Evolutionary conservation across 2,329 filamentous ascomycete genomes (phyloP), one percentile per base, ranked within the genome.

Genomic region (Fusarium armeniacum): DNA sequence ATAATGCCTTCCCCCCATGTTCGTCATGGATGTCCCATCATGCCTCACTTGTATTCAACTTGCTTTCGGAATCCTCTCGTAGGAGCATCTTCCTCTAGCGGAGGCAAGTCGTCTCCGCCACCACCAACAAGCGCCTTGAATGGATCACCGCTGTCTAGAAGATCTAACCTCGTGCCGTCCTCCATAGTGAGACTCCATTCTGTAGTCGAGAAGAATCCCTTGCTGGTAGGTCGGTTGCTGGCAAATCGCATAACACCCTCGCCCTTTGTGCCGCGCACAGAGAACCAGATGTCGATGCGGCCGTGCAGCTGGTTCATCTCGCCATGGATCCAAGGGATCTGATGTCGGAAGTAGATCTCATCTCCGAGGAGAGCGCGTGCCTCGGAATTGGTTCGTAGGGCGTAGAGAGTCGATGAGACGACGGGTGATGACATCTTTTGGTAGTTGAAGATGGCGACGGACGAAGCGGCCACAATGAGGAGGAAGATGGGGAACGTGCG

Each of bases 401-500:
- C 92, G 84, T 98, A 99, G 30, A 99, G 87, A 6, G 94, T 96
- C 58, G 92, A 93, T 58, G 89, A 89, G n/a, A 98, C 92, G 32
- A 95, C 88, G 57, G 92, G 92, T 28, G 90, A 93, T n/a, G 92
- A 93, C 60, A 90, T 89, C 81, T 98, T 98, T 80, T 99, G 95
- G 87, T 99, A 98, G 87, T 99, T 99, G 91, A 99, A 98, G 81
- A 99, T 98, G 73, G 91, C 93, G 64, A 97, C 83, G 71, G 90
- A 90, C 71, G 90, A 91, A 58, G 86, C 84, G 50, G 88, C 87
- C 73, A 97, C 89, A 68, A 93, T 83, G 68, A 87, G 80, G 55
- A 91, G 78, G 86, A 98, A 98, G 78, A 97, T 83, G 56, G 95
- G 95, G 35, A 97, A 81, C 1, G 93, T 93, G 73, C 87, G 87